Conservation (phyloP, 176 grass and related monocot genomes). For the Aegilops umbellulata region DNA sequence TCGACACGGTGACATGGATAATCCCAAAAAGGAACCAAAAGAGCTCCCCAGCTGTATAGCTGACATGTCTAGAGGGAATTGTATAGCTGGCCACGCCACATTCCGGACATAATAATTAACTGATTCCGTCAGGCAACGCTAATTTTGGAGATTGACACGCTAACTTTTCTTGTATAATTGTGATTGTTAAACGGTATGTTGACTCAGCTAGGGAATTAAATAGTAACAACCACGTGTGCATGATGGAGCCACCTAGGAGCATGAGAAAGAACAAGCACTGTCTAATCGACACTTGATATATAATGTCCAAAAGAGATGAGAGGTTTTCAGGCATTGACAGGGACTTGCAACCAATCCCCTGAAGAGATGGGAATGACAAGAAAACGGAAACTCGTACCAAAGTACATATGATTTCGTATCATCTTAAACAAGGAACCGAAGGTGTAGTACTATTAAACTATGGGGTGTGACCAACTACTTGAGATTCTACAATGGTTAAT, state of each 20-base stretch:
- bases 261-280: background rate
- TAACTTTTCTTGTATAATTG: background rate
- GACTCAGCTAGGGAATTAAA: background rate
- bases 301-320: constrained; percentile 33
- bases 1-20: background rate
- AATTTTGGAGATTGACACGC: background rate
- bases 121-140: background rate
- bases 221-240: background rate
- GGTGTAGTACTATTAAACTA: constrained; percentile 1
- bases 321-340: constrained; percentile 10
- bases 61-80: background rate
- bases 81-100: background rate
- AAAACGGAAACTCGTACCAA: constrained; percentile 40
- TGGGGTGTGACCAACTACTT: background rate
- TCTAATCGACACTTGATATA: constrained; percentile 14
- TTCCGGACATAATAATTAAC: background rate
- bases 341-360: constrained; percentile 31
- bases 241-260: constrained; percentile 25
- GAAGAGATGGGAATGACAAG: constrained; percentile 32
- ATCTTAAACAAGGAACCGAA: constrained; percentile 35
- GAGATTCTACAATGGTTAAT: constrained; percentile 11
- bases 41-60: background rate
- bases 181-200: constrained; percentile 29
- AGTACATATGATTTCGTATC: constrained; percentile 43
- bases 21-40: constrained; percentile 4